Evolutionary conservation across 1,284 basidiomycete genomes (phyloP).

Genomic region (Peniophora sp.): DNA sequence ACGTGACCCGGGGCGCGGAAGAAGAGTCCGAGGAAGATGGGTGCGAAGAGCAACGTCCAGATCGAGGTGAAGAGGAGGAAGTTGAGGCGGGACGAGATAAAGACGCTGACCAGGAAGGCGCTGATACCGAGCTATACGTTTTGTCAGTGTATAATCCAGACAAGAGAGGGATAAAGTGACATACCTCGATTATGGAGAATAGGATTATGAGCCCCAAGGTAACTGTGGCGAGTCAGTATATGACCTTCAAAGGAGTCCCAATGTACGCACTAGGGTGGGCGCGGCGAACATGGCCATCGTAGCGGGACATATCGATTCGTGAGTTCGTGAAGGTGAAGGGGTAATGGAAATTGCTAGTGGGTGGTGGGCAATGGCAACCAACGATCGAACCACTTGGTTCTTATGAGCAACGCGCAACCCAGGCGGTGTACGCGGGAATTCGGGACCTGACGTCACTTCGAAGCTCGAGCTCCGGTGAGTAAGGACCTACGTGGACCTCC

Average conservation of each 20-base stretch:
- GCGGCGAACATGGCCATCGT: conserved; percentile 31
- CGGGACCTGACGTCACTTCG: too few relatives aligned
- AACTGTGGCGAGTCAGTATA: conserved; percentile 23
- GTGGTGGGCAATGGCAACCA: too few relatives aligned
- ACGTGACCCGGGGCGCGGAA: conserved; percentile 35
- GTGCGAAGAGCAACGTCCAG: conserved; percentile 60
- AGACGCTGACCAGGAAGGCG: conserved; percentile 58
- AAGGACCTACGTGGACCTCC: too few relatives aligned
- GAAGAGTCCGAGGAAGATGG: conserved; percentile 49
- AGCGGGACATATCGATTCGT: not conserved
- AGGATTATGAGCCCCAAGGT: conserved; percentile 46
- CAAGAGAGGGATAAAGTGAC: conserved; percentile 6
- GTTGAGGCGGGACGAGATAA: conserved; percentile 43
- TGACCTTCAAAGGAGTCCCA: not conserved
- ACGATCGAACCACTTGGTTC: too few relatives aligned
- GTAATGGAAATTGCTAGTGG: not conserved
- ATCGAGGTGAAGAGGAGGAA: conserved; percentile 60
- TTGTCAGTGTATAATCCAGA: not conserved
- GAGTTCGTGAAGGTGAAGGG: not conserved
- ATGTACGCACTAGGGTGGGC: conserved; percentile 44
- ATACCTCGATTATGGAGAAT: conserved; percentile 52
- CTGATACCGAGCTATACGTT: conserved; percentile 49
- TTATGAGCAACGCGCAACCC: too few relatives aligned
- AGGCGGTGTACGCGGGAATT: too few relatives aligned
- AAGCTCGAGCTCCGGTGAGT: too few relatives aligned